Evolutionary conservation across 2,329 filamentous ascomycete species (phyloP), one percentile per base, ranked within the genome.

Genomic region (Paracoccidioides brasiliensis): DNA sequence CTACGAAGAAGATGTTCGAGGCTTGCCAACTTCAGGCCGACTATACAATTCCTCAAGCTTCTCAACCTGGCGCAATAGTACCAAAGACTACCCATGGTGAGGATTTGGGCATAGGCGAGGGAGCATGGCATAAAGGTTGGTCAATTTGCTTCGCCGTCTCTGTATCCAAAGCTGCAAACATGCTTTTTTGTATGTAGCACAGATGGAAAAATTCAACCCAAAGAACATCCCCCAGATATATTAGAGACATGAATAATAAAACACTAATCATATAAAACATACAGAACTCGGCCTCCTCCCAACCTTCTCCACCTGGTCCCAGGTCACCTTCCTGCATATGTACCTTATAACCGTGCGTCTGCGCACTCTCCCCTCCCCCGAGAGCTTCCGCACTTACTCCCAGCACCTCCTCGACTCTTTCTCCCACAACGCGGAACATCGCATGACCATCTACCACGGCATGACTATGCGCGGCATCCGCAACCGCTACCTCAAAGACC

Each of bases 291-390:
- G 81, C 32, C 81, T 98, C 15, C 78, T 80, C 37, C 88, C 90
- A 0, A 97, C 90, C 0, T 98, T 98, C 72, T 90, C 85, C 67
- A 91, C 88, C 56, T 98, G 93, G 93, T 88, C 90, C 22, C 90
- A 97, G 72, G 85, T 97, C 46, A 93, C 90, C 40, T 95, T 95
- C 78, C 80, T 98, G 57, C 91, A 98, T 76, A 86, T 98, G 80
- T 97, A 95, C 76, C 80, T 96, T 57, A 73, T 97, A 57, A 86
- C 88, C 55, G 86, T 88, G 49, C 86, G 90, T 56, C 76, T 96
- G 63, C 86, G 93, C 61, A 84, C 84, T 70, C 81, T 96, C 63
- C 84, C 70, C 14, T 66, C 88, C 28, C 75, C 78, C 54, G 80
- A 84, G 28, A 77, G 80, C 62, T 83, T 86, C 62, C 79, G 81